Percentiles rank a stretch among this genome's conserved stretches.
Conservation (phyloP, 257 asterid genomes). For the Phtheirospermum japonicum region DNA sequence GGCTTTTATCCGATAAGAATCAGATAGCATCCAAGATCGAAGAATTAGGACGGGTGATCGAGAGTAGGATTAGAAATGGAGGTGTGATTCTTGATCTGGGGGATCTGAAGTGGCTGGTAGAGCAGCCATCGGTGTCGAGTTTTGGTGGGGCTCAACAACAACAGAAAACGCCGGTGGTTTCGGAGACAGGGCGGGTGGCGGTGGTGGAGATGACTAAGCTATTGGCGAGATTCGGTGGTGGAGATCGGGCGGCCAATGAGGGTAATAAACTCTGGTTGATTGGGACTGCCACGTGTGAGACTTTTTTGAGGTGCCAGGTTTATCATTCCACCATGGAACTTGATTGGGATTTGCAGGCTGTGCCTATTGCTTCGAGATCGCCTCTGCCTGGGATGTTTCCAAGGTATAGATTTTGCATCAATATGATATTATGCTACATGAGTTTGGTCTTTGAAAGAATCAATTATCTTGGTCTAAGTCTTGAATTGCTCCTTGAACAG, state of each 20-base stretch:
- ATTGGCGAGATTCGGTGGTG: constrained; percentile 38
- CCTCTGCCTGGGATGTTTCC: constrained; percentile 73
- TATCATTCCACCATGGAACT: constrained; percentile 91
- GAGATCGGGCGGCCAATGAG: constrained; percentile 17
- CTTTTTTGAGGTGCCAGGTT: constrained; percentile 90
- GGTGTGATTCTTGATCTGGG: constrained; percentile 88
- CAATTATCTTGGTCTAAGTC: background rate
- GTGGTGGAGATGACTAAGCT: constrained; percentile 67
- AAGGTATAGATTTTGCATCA: constrained; percentile 44
- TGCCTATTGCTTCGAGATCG: constrained; percentile 76
- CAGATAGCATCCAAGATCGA: constrained; percentile 47
- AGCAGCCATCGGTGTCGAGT: constrained; percentile 44
- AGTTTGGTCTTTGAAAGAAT: background rate
- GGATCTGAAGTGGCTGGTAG: constrained; percentile 93
- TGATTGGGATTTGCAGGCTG: constrained; percentile 97
- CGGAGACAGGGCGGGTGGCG: constrained; percentile 55
- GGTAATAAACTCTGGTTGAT: constrained; percentile 62
- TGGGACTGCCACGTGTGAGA: constrained; percentile 96
- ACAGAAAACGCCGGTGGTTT: constrained; percentile 43
- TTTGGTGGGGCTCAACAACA: constrained; percentile 41
- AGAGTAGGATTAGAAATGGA: constrained; percentile 43
- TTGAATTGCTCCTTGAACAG: too few relatives aligned
- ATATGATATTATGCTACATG: constrained; percentile 1
- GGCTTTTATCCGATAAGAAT: constrained; percentile 40
- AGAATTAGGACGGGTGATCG: constrained; percentile 55